Base-by-base conservation (phyloP, 805 yeast species). In the Maudiozyma saulgeensis region DNA sequence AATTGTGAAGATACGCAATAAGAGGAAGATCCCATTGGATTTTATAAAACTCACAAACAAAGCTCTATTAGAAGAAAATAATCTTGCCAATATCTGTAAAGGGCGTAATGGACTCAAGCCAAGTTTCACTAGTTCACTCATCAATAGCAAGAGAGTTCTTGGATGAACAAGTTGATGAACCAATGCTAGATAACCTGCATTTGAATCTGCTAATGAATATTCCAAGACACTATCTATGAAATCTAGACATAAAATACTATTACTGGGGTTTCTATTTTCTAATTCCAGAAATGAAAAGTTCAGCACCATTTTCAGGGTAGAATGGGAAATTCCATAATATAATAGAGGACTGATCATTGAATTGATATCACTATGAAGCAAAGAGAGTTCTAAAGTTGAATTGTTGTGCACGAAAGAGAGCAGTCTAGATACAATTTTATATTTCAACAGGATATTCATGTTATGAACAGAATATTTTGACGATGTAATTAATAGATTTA, bases 141-240 rank as follows among this genome's bases (percentile, higher is more conserved):
- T 66, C 12, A 84, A 59, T 13, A 84, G 60, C 11, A 85, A 66
- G 9, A 85, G 68, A 84, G 90, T 82, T 58, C 82, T 84, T 6
- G 82, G 72, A 1, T 87, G 77, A 2, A 86, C 70, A 13, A 0
- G 82, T 70, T 43, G 80, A 26, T 44, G 25, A 72, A 75, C 56
- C 65, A 73, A 56, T 64, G 75, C 60, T 64, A 76, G 61, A 26
- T 75, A 59, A 38, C 76, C 78, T 52, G 74, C 55, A 38, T 75
- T 50, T 61, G 76, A 62, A 50, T 73, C 51, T 52, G 69, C 62
- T 7, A 77, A 44, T 8, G 70, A 67, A 37, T 71, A 70, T 26
- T 70, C 55, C 9, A 71, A 60, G 1, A 60, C 55, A 6, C 53
- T 56, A 21, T 66, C 60, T 1, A 69, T 42, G 6, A 67, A 58